Conservation (phyloP, 768 basidiomycete genomes). For the Mycena leptocephala region DNA sequence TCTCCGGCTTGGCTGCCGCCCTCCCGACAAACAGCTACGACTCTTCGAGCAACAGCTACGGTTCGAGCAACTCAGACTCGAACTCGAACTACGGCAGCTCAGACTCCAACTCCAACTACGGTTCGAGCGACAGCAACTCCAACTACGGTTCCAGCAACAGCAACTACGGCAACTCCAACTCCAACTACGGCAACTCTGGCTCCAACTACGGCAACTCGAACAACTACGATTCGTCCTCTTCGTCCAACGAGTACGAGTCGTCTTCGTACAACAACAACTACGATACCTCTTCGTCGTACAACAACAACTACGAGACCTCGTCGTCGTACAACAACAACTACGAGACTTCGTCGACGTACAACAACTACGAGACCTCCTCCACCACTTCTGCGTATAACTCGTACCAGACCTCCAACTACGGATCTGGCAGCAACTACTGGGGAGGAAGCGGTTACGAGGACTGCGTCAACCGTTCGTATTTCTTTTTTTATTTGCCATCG, state of each 20-base stretch:
- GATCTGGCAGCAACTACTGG: conserved; percentile 77
- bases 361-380: neutral
- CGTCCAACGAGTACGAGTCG: conserved; percentile 43
- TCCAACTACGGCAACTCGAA: conserved; percentile 40
- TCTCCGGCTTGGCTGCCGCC: conserved; percentile 68
- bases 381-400: conserved; percentile 44
- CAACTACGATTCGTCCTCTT: conserved; percentile 34
- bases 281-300: conserved; percentile 33
- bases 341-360: neutral
- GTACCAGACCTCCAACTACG: conserved; percentile 68
- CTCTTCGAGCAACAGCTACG: conserved; percentile 34
- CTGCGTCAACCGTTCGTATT: conserved; percentile 75
- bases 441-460: conserved; percentile 71
- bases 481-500: neutral
- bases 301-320: conserved; percentile 48
- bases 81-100: conserved; percentile 36
- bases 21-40: conserved; percentile 46
- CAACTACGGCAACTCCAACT: conserved; percentile 38
- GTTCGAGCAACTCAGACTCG: conserved; percentile 34
- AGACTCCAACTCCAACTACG: conserved; percentile 40
- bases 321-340: neutral
- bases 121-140: conserved; percentile 36
- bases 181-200: conserved; percentile 29
- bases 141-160: conserved; percentile 21
- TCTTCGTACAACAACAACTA: conserved; percentile 33